Evolutionary conservation across 208 protist genomes (phyloP).

Genomic region (Wallacemonas sp.): DNA sequence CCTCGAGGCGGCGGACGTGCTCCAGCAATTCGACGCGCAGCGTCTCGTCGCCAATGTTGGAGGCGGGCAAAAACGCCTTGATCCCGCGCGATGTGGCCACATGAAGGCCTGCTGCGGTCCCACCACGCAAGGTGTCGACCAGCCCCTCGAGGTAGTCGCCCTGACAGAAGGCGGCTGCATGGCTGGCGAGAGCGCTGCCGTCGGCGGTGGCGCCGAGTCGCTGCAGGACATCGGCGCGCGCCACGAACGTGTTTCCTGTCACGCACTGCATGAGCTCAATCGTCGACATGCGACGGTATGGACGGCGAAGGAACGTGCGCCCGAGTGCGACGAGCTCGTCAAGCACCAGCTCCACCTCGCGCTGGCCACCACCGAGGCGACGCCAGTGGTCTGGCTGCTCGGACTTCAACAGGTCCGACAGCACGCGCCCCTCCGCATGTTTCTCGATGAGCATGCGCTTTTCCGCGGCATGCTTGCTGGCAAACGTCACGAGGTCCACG

Average conservation of each 20-base stretch:
- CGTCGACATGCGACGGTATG: slow-evolving; percentile 69
- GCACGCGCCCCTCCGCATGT: slow-evolving; percentile 14
- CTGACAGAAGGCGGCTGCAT: slow-evolving; percentile 49
- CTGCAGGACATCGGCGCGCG: slow-evolving; percentile 23
- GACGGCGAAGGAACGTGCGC: slow-evolving; percentile 58
- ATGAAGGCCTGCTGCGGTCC: slow-evolving; percentile 44
- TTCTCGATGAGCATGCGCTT: slow-evolving; percentile 28
- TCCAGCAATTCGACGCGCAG: slow-evolving; percentile 56
- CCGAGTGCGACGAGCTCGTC: slow-evolving; percentile 52
- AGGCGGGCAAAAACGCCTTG: slow-evolving; percentile 57
- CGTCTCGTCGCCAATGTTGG: slow-evolving; percentile 55
- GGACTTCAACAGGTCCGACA: slow-evolving; percentile 14
- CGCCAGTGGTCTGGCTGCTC: slow-evolving; percentile 16
- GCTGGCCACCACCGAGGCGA: slow-evolving; percentile 32
- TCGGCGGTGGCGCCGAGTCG: not conserved
- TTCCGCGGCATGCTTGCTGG: slow-evolving; percentile 31
- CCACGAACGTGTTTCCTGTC: slow-evolving; percentile 67
- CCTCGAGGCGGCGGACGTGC: slow-evolving; percentile 42
- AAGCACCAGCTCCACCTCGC: slow-evolving; percentile 59
- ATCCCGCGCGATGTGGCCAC: slow-evolving; percentile 69
- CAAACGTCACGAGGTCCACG: slow-evolving; percentile 23
- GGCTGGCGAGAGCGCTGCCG: slow-evolving; percentile 3
- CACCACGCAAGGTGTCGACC: slow-evolving; percentile 50
- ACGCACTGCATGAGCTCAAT: slow-evolving; percentile 66
- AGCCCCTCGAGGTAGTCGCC: slow-evolving; percentile 72